Evolutionary conservation across 192 early-diverging fungal genomes (phyloP), one percentile per base, ranked within the genome.

Genomic region (Backusella circina): DNA sequence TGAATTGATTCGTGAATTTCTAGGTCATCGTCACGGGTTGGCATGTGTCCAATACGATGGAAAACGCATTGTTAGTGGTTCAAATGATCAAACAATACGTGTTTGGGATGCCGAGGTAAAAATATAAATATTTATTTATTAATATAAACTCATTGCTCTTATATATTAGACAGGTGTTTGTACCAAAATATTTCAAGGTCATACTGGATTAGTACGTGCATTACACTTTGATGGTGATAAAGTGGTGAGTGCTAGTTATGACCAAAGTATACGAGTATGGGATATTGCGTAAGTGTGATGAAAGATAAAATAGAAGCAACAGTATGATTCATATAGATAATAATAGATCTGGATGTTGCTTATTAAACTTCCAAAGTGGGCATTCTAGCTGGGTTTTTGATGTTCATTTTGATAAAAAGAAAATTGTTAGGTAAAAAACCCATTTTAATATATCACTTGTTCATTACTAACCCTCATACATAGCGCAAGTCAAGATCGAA

Each of bases 381-480:
- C 96, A 97, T 76, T 87, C 88, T 12, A 96, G 94, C 81, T 98
- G 98, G 96, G 93, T 99, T 6, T 97, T 99, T 88, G 95, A 97
- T 85, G 93, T 99, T 16, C 94, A 97, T 71, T 94, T 96, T 82
- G 91, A 92, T 57, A 79, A 86, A 23, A 90, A 84, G 31, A 89
- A 87, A 69, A 95, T 99, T 70, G 89, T 99, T 71, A 93, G 87
- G 87, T 88, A 79, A 79, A 71, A n/a, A n/a, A n/a, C n/a, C n/a
- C n/a, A n/a, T n/a, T n/a, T n/a, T n/a, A n/a, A n/a, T n/a, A n/a
- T n/a, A n/a, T n/a, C n/a, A n/a, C n/a, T n/a, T n/a, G n/a, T n/a
- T n/a, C n/a, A n/a, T n/a, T n/a, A n/a, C n/a, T n/a, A n/a, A n/a
- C n/a, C n/a, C n/a, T n/a, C n/a, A 23, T 73, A 5, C 72, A 35